Conservation (phyloP, 257 asterid species). For the Parsonsia alboflavescens region DNA sequence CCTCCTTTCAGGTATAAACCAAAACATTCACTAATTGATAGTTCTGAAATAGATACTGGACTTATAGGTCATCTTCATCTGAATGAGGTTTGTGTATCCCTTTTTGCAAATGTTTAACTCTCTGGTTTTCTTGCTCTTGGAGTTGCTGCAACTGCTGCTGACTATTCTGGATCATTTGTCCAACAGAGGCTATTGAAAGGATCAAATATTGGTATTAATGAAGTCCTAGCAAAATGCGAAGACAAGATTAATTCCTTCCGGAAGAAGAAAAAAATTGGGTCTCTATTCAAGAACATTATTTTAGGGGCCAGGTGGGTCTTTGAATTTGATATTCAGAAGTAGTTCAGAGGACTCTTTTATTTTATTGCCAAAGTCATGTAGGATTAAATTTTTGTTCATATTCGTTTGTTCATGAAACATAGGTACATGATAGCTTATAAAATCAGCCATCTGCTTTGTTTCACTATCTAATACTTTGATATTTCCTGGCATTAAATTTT, state of each 20-base stretch:
- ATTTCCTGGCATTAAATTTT: neutral
- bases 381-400: neutral
- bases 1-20: constrained; percentile 53
- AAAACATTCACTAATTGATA: constrained; percentile 33
- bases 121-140: constrained; percentile 12
- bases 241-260: constrained; percentile 42
- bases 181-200: constrained; percentile 52
- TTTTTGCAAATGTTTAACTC: constrained; percentile 15
- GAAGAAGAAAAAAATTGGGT: constrained; percentile 65
- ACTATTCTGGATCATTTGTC: constrained; percentile 22
- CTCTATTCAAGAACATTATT: constrained; percentile 51
- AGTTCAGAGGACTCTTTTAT: neutral
- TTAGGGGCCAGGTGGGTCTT: constrained; percentile 62
- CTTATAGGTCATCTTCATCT: constrained; percentile 93
- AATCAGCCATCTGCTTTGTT: neutral
- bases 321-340: constrained; percentile 16
- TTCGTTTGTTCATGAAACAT: neutral
- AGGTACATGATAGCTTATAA: neutral
- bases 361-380: neutral
- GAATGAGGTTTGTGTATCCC: constrained; percentile 52
- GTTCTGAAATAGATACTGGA: constrained; percentile 41
- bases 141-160: constrained; percentile 16
- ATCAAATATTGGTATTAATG: constrained; percentile 43
- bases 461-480: neutral
- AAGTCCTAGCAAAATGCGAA: constrained; percentile 63